phyloP scores from a whole-genome alignment of 1,284 basidiomycete species.

The Pterulicium gracile region DNA sequence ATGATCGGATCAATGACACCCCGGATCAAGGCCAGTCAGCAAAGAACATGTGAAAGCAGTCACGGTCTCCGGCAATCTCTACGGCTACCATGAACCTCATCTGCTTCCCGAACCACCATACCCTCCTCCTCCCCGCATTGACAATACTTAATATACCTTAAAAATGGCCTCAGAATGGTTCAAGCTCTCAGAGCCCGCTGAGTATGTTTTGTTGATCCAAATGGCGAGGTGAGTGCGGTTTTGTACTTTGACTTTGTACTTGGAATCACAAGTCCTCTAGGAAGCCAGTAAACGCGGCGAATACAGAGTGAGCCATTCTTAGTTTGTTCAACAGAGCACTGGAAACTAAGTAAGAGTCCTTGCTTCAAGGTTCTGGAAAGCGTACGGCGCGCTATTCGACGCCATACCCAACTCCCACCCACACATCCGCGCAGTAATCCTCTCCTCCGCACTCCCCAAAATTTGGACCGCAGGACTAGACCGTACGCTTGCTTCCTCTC shows the following conservation, averaged over 20 bases:
- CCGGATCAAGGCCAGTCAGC: too few relatives aligned
- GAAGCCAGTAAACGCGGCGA: conserved; percentile 70
- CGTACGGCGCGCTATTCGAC: conserved; percentile 55
- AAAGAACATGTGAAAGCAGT: too few relatives aligned
- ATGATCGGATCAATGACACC: too few relatives aligned
- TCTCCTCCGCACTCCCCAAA: conserved; percentile 61
- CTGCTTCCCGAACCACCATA: too few relatives aligned
- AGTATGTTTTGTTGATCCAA: conserved; percentile 44
- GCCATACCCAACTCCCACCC: conserved; percentile 37
- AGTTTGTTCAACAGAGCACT: conserved; percentile 1
- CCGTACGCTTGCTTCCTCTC: conserved; percentile 35
- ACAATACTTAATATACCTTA: too few relatives aligned
- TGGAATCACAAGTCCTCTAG: conserved; percentile 30
- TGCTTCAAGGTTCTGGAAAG: conserved; percentile 55
- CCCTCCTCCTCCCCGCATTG: too few relatives aligned
- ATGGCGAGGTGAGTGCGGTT: too few relatives aligned
- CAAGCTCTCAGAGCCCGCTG: conserved; percentile 40
- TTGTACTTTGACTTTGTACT: too few relatives aligned
- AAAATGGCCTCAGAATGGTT: conserved; percentile 33
- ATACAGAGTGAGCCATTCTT: conserved; percentile 32
- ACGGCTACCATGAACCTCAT: too few relatives aligned
- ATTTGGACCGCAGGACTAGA: conserved; percentile 79
- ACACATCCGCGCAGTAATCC: conserved; percentile 58
- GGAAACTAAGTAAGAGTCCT: neutral
- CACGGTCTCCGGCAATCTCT: too few relatives aligned